A percentile compares a stretch with the other conserved stretches of the same genome.
Conservation (phyloP, 2,329 filamentous ascomycete species). For the Talaromyces islandicus region DNA sequence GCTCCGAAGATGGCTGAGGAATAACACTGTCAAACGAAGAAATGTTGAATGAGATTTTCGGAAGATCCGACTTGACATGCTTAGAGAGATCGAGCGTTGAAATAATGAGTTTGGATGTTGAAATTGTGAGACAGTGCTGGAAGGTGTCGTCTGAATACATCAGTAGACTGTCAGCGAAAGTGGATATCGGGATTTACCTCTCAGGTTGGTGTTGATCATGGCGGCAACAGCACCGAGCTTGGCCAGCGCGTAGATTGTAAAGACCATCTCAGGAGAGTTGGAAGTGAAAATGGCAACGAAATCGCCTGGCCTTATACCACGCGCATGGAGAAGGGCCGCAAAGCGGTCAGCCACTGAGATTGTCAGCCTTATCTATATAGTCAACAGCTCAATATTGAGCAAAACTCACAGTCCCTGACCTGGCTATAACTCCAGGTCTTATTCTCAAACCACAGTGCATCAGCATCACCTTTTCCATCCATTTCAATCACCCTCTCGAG, state of each 20-base stretch:
- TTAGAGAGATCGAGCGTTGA: slow-evolving; percentile 40
- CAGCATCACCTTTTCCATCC: slow-evolving; percentile 29
- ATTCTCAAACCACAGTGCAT: slow-evolving; percentile 46
- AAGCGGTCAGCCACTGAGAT: slow-evolving; percentile 37
- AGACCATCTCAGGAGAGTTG: slow-evolving; percentile 46
- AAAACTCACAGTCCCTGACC: slow-evolving; percentile 35
- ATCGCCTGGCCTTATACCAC: slow-evolving; percentile 34
- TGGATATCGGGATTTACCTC: slow-evolving; percentile 27
- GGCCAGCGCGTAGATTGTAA: slow-evolving; percentile 39
- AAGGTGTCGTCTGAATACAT: slow-evolving; percentile 37
- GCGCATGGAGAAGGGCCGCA: slow-evolving; percentile 35
- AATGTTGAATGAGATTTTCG: slow-evolving; percentile 33
- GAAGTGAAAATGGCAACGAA: slow-evolving; percentile 43
- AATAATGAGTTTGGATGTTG: slow-evolving; percentile 35
- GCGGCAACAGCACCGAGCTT: slow-evolving; percentile 42
- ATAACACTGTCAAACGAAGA: slow-evolving; percentile 27
- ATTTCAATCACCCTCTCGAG: slow-evolving; percentile 37
- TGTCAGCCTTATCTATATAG: slow-evolving; percentile 4
- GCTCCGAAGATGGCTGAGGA: slow-evolving; percentile 14
- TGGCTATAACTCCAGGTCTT: slow-evolving; percentile 43
- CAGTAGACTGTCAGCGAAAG: not conserved
- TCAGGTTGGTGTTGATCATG: slow-evolving; percentile 43
- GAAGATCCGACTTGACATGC: slow-evolving; percentile 26
- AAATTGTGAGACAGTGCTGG: slow-evolving; percentile 39
- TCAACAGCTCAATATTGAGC: not conserved